These are phyloP conservation scores for Flammula alnicola DNA, from an alignment of 1,284 basidiomycete genomes.

Conservation along the genomic window DNA sequence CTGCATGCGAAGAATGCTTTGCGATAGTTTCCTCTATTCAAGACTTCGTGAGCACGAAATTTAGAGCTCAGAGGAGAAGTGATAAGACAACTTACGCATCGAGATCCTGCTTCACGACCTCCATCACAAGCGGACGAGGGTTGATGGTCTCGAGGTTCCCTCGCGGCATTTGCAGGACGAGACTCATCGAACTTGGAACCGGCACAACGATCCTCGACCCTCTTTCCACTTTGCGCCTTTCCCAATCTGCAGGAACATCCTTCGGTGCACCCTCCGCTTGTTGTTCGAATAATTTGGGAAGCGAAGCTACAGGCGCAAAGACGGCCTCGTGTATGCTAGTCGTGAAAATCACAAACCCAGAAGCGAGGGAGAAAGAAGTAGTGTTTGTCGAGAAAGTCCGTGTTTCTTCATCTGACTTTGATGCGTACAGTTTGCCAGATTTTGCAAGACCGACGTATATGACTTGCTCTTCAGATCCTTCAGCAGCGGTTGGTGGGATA, in stretches of 20 bases:
- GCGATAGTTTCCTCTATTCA: conserved; percentile 67
- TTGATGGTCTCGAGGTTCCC: conserved; percentile 97
- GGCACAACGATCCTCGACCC: conserved; percentile 87
- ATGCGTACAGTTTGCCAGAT: conserved; percentile 66
- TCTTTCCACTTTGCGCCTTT: conserved; percentile 81
- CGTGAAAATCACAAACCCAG: conserved; percentile 87
- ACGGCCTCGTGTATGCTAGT: conserved; percentile 83
- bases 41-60: conserved; percentile 6
- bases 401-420: conserved; percentile 30
- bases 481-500: conserved; percentile 18
- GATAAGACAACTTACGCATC: conserved; percentile 59
- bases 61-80: background rate
- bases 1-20: conserved; percentile 91
- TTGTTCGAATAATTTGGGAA: conserved; percentile 38
- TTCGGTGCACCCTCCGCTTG: conserved; percentile 27
- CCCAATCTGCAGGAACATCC: conserved; percentile 55
- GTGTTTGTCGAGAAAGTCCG: conserved; percentile 59
- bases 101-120: conserved; percentile 78
- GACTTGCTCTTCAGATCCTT: conserved; percentile 6
- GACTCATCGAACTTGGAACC: conserved; percentile 84
- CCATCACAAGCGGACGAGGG: conserved; percentile 90
- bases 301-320: conserved; percentile 65
- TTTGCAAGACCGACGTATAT: conserved; percentile 72
- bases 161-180: conserved; percentile 97
- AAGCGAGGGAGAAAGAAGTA: conserved; percentile 84